These are phyloP conservation scores for Trichoderma gracile DNA, from an alignment of 2,329 filamentous ascomycete genomes.

Conservation along the genomic window DNA sequence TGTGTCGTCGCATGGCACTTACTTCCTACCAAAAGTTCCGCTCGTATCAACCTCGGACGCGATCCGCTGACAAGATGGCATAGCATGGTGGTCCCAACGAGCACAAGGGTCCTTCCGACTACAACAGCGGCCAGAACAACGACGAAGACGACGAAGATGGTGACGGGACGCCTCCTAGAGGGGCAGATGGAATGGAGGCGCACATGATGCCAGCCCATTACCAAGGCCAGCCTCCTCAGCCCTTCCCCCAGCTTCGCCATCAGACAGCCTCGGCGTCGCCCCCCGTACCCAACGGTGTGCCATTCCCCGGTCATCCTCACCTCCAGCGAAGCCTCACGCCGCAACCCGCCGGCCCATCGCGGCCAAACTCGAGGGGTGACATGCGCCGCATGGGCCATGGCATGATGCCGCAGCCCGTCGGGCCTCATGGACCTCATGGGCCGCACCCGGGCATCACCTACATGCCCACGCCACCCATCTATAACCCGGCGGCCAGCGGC, in stretches of 20 bases:
- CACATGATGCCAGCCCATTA: slow-evolving; percentile 71
- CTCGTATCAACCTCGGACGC: not conserved
- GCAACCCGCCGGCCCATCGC: slow-evolving; percentile 69
- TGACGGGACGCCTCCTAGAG: slow-evolving; percentile 69
- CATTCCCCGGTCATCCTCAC: slow-evolving; percentile 58
- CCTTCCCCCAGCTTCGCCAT: slow-evolving; percentile 81
- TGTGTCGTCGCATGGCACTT: slow-evolving; percentile 25
- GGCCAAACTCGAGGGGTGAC: slow-evolving; percentile 73
- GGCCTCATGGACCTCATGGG: slow-evolving; percentile 62
- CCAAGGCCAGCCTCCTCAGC: slow-evolving; percentile 57
- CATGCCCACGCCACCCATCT: slow-evolving; percentile 83
- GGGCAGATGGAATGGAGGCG: slow-evolving; percentile 54
- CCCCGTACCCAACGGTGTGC: slow-evolving; percentile 76
- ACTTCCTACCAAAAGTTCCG: not conserved
- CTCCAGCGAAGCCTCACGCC: slow-evolving; percentile 74
- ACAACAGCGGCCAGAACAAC: slow-evolving; percentile 83
- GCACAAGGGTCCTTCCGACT: slow-evolving; percentile 93
- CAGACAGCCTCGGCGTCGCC: slow-evolving; percentile 84
- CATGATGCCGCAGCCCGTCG: slow-evolving; percentile 66
- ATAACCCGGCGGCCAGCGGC: slow-evolving; percentile 59
- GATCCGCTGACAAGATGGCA: slow-evolving; percentile 3
- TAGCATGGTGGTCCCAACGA: slow-evolving; percentile 93
- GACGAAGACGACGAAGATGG: slow-evolving; percentile 74
- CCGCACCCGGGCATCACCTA: slow-evolving; percentile 69
- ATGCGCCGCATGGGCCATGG: slow-evolving; percentile 73